Evolutionary conservation across 1,284 basidiomycete genomes (phyloP).

Genomic region (Sparassis latifolia): DNA sequence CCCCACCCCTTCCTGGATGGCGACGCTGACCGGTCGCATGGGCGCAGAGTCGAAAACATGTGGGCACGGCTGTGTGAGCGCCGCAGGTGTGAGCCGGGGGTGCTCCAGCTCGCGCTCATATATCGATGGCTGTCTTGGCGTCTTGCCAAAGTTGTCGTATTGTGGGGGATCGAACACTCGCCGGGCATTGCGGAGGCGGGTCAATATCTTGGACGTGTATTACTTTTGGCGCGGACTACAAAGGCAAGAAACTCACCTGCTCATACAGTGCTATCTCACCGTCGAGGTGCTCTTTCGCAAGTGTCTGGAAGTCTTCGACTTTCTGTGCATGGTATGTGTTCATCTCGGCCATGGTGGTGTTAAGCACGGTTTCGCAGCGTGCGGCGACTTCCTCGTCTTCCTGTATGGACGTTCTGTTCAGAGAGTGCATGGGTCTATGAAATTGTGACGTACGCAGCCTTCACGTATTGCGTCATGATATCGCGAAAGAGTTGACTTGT

Average conservation of each 20-base stretch:
- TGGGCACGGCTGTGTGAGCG: slow-evolving; percentile 64
- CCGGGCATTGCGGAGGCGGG: slow-evolving; percentile 49
- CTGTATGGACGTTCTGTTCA: slow-evolving; percentile 26
- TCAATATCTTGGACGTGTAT: slow-evolving; percentile 37
- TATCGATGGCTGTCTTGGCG: slow-evolving; percentile 57
- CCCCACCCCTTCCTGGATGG: slow-evolving; percentile 64
- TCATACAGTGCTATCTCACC: slow-evolving; percentile 72
- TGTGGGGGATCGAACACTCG: slow-evolving; percentile 42
- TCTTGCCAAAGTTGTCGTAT: slow-evolving; percentile 36
- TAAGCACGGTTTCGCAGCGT: slow-evolving; percentile 82
- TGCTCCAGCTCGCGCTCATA: slow-evolving; percentile 66
- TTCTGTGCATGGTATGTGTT: slow-evolving; percentile 75
- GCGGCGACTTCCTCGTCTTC: slow-evolving; percentile 59
- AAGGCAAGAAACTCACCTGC: slow-evolving; percentile 36
- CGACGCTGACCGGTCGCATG: slow-evolving; percentile 69
- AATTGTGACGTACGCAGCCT: slow-evolving; percentile 29
- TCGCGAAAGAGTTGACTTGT: slow-evolving; percentile 56
- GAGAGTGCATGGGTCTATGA: background rate
- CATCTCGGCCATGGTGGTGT: slow-evolving; percentile 84
- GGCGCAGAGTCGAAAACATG: slow-evolving; percentile 72
- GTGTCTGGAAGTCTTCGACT: slow-evolving; percentile 53
- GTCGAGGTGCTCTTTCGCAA: slow-evolving; percentile 66
- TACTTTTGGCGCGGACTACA: background rate
- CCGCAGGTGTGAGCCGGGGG: slow-evolving; percentile 41
- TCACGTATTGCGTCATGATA: slow-evolving; percentile 47